Conservation (phyloP, 108 stramenopile species). For the Fistulifera pelliculosa region DNA sequence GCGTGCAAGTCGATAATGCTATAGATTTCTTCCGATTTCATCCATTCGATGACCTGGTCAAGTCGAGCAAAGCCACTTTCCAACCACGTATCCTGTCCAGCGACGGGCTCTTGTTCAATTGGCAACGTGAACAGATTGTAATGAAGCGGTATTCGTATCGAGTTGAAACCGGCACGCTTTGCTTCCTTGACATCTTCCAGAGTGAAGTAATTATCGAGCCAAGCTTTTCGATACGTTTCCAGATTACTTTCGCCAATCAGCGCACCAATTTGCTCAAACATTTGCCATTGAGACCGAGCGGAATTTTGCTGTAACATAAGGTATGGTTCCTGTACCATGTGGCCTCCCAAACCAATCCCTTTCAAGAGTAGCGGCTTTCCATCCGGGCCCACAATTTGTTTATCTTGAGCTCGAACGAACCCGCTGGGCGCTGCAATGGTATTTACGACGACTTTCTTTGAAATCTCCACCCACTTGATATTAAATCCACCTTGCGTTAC, state of each 20-base stretch:
- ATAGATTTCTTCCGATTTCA: not conserved
- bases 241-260: not conserved
- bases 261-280: not conserved
- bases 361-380: not conserved
- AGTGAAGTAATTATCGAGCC: not conserved
- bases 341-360: not conserved
- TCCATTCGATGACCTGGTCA: not conserved
- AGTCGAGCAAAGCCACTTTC: not conserved
- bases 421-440: not conserved
- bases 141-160: not conserved
- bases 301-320: not conserved
- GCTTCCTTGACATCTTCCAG: not conserved
- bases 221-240: not conserved
- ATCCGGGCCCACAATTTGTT: not conserved
- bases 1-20: not conserved
- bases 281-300: not conserved
- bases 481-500: no score
- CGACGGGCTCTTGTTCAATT: constrained; percentile 1
- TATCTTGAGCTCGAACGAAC: not conserved
- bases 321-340: not conserved
- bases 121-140: constrained; percentile 1
- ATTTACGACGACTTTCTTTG: no score
- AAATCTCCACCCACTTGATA: no score
- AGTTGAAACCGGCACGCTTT: not conserved
- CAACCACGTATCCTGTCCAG: not conserved